Base-by-base conservation (phyloP, 495 filamentous ascomycete genomes). In the Penicillium antarcticum region DNA sequence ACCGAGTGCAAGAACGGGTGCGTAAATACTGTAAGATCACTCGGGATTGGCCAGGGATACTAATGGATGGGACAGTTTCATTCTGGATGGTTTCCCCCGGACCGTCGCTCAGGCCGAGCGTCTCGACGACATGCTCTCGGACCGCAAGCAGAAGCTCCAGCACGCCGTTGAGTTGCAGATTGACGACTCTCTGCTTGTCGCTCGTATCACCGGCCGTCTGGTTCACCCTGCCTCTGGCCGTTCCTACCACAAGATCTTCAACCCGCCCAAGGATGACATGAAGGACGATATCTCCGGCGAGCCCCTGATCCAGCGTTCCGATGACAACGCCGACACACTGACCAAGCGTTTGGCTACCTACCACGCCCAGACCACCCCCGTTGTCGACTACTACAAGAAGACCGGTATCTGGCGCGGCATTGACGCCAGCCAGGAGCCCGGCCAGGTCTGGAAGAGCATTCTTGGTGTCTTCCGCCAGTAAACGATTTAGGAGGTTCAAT, bases 141-240 rank as follows among this genome's bases (percentile, higher is more conserved):
- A 67, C 44, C 84, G 87, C 58, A 69, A 83, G 55, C 84, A 92
- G 71, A 85, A 85, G 63, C 84, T 97, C 52, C 85, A 95, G 69
- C 91, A 97, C 73, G 95, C 91, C 53, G 74, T 97, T 47, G 94
- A 99, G 78, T 84, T 99, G 54, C 86, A 97, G 75, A 97, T 99
- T 66, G 91, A 97, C 68, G 94, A 97, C 69, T 77, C 80, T 29
- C 85, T 99, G 33, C 83, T 99, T 38, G 94, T 99, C 32, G 83
- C 89, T 47, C 88, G 94, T 70, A 97, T 99, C 73, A 97, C 94
- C 29, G 95, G 95, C 57, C 94, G 95, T 57, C 77, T 99, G 48
- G 75, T 99, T 60, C 95, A 99, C 80, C 92, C 92, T 29, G 91
- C 92, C 24, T 95, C 90, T 55, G 94, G 94, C 50, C 91, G 94